phyloP scores from a whole-genome alignment of 768 basidiomycete genomes.

The Calvatia gigantea region DNA sequence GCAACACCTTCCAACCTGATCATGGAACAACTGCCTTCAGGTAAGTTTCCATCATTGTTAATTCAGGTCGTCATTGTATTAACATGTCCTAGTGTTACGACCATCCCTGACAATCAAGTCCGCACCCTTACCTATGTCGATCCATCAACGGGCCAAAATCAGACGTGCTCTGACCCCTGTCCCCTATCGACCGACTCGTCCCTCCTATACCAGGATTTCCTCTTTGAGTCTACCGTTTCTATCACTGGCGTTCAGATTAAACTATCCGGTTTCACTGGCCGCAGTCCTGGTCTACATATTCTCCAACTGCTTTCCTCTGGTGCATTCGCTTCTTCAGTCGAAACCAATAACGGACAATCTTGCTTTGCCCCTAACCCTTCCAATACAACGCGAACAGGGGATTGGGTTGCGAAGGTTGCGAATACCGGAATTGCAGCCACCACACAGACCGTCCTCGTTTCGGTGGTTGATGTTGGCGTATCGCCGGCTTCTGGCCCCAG shows the following conservation, averaged over 20 bases:
- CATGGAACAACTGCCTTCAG: constrained; percentile 88
- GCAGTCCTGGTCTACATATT: constrained; percentile 79
- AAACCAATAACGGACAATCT: constrained; percentile 54
- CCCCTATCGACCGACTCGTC: constrained; percentile 76
- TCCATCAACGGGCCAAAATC: constrained; percentile 66
- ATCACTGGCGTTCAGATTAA: constrained; percentile 90
- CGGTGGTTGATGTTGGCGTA: constrained; percentile 64
- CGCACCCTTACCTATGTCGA: constrained; percentile 77
- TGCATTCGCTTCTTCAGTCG: constrained; percentile 78
- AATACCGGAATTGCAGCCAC: constrained; percentile 81
- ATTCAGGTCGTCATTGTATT: constrained; percentile 11
- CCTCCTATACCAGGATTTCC: constrained; percentile 89
- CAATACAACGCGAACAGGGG: constrained; percentile 60
- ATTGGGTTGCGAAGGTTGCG: constrained; percentile 63
- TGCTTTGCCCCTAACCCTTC: constrained; percentile 81
- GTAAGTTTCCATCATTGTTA: constrained; percentile 45
- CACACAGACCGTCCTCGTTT: constrained; percentile 66
- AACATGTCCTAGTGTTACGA: constrained; percentile 57
- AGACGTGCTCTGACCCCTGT: constrained; percentile 75
- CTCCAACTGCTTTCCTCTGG: constrained; percentile 92
- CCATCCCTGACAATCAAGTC: constrained; percentile 86
- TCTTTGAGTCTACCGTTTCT: constrained; percentile 59
- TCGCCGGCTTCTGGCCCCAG: constrained; percentile 60
- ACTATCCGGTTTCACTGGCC: constrained; percentile 71
- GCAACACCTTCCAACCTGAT: constrained; percentile 81